Evolutionary conservation across 2,329 filamentous ascomycete genomes (phyloP), one percentile per base, ranked within the genome.

Genomic region (Diaporthe eres): DNA sequence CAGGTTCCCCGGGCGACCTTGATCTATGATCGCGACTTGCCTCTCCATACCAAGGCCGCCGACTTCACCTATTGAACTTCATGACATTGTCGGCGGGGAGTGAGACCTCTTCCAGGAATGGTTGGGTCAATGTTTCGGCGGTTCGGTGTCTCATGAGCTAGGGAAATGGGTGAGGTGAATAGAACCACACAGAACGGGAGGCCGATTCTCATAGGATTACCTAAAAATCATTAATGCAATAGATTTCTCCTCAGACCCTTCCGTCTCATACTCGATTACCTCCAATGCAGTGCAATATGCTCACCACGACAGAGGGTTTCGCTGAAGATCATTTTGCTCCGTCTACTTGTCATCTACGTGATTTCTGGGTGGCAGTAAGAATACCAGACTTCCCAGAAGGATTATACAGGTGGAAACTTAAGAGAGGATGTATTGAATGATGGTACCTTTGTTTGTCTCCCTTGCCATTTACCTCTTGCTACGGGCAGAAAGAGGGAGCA

Each of bases 141-240:
- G 4, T 6, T 42, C 34, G 4, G 4, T n/a, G 22, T 60, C 25
- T 65, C 9, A 12, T 25, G 39, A 47, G 37, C 4, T 4, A 34
- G 44, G 22, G 6, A 9, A 31, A 8, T 8, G 44, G 42, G 51
- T n/a, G 17, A 63, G 60, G 15, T 22, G 4, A 39, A 51, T 4
- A 53, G 47, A 39, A 12, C 12, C 34, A 47, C 13, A n/a, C 25
- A 22, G 37, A 34, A 37, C 31, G 31, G 65, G 22, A 3, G 34
- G 39, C n/a, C 39, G 4, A 22, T 15, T n/a, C 12, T 57, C 19
- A 39, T 55, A 31, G 22, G 31, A 63, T 42, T n/a, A 63, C 44
- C 57, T 72, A 72, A 19, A 44, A 39, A 42, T 22, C 47, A 55
- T n/a, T 10, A 72, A 55, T 53, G 22, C 44, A 63, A 17, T 55